Conservation (phyloP, 1,139 yeast genomes). For the Sugiyamaella novakii region DNA sequence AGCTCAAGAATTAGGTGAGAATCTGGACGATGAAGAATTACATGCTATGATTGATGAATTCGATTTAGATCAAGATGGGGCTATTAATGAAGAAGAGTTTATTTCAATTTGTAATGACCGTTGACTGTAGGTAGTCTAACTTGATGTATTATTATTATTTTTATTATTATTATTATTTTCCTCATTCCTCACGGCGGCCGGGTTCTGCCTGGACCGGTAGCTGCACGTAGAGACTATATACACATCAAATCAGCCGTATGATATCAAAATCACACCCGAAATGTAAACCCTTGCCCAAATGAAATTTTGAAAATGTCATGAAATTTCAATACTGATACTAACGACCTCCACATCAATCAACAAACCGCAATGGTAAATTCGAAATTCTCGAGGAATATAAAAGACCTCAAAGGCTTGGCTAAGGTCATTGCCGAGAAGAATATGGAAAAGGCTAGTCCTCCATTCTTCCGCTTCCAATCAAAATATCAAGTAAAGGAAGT, state of each 20-base stretch:
- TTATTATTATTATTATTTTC: slow-evolving; percentile 3
- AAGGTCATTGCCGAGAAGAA: slow-evolving; percentile 29
- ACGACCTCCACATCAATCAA: too few species aligned
- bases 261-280: too few species aligned
- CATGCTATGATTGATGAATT: slow-evolving; percentile 98
- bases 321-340: too few species aligned
- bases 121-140: slow-evolving; percentile 22
- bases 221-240: too few species aligned
- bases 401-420: slow-evolving; percentile 32
- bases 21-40: slow-evolving; percentile 86
- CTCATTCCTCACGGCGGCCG: not conserved
- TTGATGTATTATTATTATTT: slow-evolving; percentile 12
- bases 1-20: slow-evolving; percentile 91
- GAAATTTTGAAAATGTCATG: slow-evolving; percentile 8
- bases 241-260: too few species aligned
- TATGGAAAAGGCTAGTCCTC: slow-evolving; percentile 31
- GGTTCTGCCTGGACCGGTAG: not conserved
- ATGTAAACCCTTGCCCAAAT: slow-evolving; percentile 4
- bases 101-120: slow-evolving; percentile 81
- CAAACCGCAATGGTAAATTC: slow-evolving; percentile 26
- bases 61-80: slow-evolving; percentile 96
- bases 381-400: slow-evolving; percentile 27
- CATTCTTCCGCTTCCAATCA: slow-evolving; percentile 32
- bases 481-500: slow-evolving; percentile 32
- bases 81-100: slow-evolving; percentile 90